Conservation (phyloP, 192 early-diverging fungal genomes). For the Paraglomus brasilianum region DNA sequence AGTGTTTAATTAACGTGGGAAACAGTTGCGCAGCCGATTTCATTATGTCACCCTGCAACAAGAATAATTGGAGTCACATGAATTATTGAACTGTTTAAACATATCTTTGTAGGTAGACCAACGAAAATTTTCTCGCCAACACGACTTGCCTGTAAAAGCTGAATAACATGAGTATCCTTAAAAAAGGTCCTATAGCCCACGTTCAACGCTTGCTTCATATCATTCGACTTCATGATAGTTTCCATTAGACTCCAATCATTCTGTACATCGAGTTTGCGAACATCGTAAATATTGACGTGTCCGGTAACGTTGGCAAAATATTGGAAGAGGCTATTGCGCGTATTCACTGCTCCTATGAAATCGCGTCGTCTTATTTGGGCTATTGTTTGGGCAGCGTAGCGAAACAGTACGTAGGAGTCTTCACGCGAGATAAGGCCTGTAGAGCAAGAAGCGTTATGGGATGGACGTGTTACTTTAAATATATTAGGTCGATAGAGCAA, state of each 20-base stretch:
- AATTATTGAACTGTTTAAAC: not conserved
- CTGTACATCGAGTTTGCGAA: conserved; percentile 60
- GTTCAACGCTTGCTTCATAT: conserved; percentile 61
- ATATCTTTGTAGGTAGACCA: not conserved
- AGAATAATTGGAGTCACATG: too few relatives aligned
- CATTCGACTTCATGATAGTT: conserved; percentile 52
- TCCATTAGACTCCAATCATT: conserved; percentile 66
- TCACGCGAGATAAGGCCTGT: conserved; percentile 49
- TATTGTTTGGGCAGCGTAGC: conserved; percentile 39
- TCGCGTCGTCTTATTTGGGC: conserved; percentile 47
- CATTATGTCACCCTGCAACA: conserved; percentile 60
- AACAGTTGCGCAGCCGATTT: conserved; percentile 57
- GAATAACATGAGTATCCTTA: conserved; percentile 54
- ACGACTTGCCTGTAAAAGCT: conserved; percentile 34
- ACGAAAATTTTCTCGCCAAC: not conserved
- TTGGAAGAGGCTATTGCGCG: conserved; percentile 61
- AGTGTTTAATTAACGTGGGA: conserved; percentile 52
- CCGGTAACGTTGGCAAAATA: conserved; percentile 66
- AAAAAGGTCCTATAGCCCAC: conserved; percentile 49
- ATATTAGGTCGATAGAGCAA: too few relatives aligned
- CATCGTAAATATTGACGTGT: conserved; percentile 75
- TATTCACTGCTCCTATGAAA: conserved; percentile 48
- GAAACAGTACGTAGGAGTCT: conserved; percentile 43
- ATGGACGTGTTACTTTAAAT: too few relatives aligned
- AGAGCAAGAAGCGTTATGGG: not conserved